phyloP scores from a whole-genome alignment of 139 green algal species.

The Chlorella vulgaris region DNA sequence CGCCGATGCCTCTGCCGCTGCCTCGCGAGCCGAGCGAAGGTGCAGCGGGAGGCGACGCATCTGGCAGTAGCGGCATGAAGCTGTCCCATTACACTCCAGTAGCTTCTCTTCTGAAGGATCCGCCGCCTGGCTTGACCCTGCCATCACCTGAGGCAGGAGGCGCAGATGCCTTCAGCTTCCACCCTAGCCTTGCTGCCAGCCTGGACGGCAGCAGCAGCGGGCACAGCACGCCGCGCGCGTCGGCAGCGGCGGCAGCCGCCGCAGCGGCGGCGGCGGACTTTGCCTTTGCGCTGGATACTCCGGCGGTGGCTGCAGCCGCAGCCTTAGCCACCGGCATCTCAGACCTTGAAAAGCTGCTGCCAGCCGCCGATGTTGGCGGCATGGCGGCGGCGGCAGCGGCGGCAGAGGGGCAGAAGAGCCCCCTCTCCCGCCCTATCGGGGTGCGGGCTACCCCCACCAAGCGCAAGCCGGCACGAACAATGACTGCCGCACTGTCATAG shows the following conservation, averaged over 20 bases:
- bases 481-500: slow-evolving; percentile 24
- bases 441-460: slow-evolving; percentile 25
- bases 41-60: neutral
- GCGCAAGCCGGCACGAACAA: slow-evolving; percentile 25
- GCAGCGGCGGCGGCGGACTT: slow-evolving; percentile 7
- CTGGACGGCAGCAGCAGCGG: slow-evolving; percentile 17
- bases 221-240: slow-evolving; percentile 18
- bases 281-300: slow-evolving; percentile 5
- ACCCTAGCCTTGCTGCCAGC: neutral
- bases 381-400: neutral
- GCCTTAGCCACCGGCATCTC: neutral
- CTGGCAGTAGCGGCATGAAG: neutral
- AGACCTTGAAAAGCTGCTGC: slow-evolving; percentile 11
- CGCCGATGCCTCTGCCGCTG: neutral
- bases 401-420: neutral
- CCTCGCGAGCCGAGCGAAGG: neutral
- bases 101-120: neutral
- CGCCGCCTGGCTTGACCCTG: too few species aligned
- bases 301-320: neutral
- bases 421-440: neutral
- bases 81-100: neutral
- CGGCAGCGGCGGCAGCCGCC: neutral
- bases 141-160: neutral
- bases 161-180: slow-evolving; percentile 13
- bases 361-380: neutral